Conservation (phyloP, 2,329 filamentous ascomycete genomes). For the Delphinella strobiligena region DNA sequence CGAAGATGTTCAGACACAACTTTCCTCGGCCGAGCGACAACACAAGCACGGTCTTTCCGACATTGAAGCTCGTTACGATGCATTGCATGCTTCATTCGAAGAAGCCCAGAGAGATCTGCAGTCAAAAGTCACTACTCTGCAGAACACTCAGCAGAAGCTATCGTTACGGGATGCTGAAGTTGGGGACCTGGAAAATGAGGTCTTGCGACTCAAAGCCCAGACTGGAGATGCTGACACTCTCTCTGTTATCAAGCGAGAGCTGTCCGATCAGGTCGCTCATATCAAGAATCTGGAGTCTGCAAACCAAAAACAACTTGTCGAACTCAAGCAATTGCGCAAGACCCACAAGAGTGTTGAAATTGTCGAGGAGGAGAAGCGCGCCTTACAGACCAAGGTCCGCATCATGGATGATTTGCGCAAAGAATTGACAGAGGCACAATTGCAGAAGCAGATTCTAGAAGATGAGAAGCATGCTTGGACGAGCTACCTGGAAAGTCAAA, state of each 20-base stretch:
- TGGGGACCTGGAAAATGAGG: conserved; percentile 67
- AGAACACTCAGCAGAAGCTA: conserved; percentile 53
- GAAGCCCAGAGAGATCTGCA: conserved; percentile 50
- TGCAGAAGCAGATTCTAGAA: conserved; percentile 77
- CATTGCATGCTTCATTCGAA: conserved; percentile 41
- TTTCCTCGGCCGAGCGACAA: conserved; percentile 58
- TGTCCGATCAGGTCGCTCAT: conserved; percentile 85
- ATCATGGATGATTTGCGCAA: conserved; percentile 61
- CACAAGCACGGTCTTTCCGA: conserved; percentile 47
- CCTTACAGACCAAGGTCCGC: conserved; percentile 64
- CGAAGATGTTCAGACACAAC: conserved; percentile 67
- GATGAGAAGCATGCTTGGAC: conserved; percentile 83
- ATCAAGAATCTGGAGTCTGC: conserved; percentile 71
- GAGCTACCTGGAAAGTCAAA: conserved; percentile 64
- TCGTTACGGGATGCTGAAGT: conserved; percentile 57
- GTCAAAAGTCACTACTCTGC: conserved; percentile 43
- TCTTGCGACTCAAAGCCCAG: conserved; percentile 73
- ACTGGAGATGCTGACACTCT: conserved; percentile 79
- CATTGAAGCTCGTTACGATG: conserved; percentile 47
- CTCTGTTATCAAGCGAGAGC: conserved; percentile 71
- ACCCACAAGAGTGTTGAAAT: conserved; percentile 80
- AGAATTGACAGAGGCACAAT: conserved; percentile 65
- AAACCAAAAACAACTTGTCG: conserved; percentile 65
- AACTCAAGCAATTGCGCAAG: conserved; percentile 72
- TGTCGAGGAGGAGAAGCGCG: conserved; percentile 88